phyloP scores from a whole-genome alignment of 805 yeast species.

The Candida sphagnicola region DNA sequence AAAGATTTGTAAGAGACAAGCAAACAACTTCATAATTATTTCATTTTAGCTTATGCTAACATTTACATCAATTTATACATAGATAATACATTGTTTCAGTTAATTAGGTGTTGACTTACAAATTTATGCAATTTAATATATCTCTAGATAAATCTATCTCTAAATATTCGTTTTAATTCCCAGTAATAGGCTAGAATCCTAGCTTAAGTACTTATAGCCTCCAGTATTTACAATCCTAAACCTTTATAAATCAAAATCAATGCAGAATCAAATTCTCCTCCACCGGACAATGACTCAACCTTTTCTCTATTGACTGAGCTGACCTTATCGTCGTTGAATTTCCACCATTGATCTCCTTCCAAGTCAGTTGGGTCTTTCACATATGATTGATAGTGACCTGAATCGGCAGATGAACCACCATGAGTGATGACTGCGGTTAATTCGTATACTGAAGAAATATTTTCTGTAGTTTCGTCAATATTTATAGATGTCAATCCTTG shows the following conservation, averaged over 20 bases:
- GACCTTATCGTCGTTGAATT: constrained; percentile 91
- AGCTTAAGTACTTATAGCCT: too few species aligned
- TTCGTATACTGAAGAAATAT: constrained; percentile 85
- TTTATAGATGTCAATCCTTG: constrained; percentile 17
- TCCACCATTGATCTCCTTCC: constrained; percentile 82
- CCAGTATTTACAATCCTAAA: constrained; percentile 57
- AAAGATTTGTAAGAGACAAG: constrained; percentile 34
- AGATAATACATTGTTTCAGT: background rate
- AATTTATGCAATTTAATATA: too few species aligned
- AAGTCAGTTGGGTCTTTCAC: constrained; percentile 64
- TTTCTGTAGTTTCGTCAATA: constrained; percentile 51
- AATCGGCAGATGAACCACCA: constrained; percentile 92
- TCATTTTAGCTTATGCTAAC: too few species aligned
- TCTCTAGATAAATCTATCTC: background rate
- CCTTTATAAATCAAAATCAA: constrained; percentile 83
- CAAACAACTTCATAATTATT: background rate
- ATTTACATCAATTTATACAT: background rate
- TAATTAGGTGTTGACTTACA: background rate
- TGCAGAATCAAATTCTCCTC: constrained; percentile 97
- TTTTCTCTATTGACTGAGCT: constrained; percentile 71
- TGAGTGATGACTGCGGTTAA: constrained; percentile 84
- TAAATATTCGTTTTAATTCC: background rate
- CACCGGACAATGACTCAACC: constrained; percentile 87
- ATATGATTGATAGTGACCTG: constrained; percentile 95
- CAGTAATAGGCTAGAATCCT: too few species aligned